A percentile compares a stretch with the other conserved stretches of the same genome.
phyloP scores from a whole-genome alignment of 768 basidiomycete species.

The Suillus plorans region DNA sequence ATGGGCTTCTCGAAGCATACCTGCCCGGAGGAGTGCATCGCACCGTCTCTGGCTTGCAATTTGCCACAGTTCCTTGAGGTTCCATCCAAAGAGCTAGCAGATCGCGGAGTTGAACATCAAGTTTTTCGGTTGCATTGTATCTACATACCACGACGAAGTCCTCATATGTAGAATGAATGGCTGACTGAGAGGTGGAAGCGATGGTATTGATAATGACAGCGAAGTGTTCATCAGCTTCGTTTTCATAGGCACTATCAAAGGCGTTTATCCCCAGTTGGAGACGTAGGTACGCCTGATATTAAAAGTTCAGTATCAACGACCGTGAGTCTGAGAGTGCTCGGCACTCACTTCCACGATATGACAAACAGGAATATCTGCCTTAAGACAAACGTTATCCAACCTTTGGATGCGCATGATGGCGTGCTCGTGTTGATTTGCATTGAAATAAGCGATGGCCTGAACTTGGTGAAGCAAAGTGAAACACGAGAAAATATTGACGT shows the following conservation, averaged over 20 bases:
- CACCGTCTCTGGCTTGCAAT: neutral
- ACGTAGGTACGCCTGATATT: neutral
- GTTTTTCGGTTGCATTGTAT: neutral
- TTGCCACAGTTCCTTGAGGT: neutral
- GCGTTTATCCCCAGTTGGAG: neutral
- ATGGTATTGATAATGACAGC: neutral
- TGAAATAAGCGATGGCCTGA: neutral
- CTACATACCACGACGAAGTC: neutral
- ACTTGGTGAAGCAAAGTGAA: neutral
- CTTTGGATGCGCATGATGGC: neutral
- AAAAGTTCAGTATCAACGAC: neutral
- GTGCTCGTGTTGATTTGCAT: neutral
- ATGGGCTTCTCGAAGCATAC: neutral
- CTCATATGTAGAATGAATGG: neutral
- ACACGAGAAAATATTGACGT: neutral
- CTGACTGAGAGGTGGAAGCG: neutral
- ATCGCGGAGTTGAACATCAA: neutral
- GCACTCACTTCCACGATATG: neutral
- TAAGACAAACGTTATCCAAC: neutral
- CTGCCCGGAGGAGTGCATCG: neutral
- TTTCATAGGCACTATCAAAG: neutral
- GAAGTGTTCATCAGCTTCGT: neutral
- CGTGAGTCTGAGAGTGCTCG: neutral
- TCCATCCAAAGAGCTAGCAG: neutral
- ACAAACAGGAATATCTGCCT: neutral